A percentile compares a stretch with the other conserved stretches of the same genome.
phyloP scores from a whole-genome alignment of 2,329 filamentous ascomycete species.

The Fusarium secorum region DNA sequence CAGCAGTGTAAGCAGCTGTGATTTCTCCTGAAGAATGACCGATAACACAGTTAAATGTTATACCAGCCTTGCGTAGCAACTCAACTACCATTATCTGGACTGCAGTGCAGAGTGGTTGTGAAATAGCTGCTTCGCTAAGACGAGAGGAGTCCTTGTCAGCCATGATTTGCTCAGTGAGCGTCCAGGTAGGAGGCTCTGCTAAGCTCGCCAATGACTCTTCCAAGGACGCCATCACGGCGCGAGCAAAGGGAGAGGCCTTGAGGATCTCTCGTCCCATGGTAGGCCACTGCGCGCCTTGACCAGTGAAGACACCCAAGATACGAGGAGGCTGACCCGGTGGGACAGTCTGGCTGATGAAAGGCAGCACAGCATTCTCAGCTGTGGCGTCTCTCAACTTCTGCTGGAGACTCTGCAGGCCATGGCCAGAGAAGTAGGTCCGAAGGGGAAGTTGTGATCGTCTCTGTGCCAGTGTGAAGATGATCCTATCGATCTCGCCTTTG shows the following conservation, averaged over 20 bases:
- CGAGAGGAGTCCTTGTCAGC: neutral
- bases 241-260: neutral
- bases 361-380: neutral
- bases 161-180: neutral
- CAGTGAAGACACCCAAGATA: slow-evolving; percentile 45
- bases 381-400: neutral
- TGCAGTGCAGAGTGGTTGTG: slow-evolving; percentile 46
- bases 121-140: slow-evolving; percentile 38
- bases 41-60: slow-evolving; percentile 49
- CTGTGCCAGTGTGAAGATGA: neutral
- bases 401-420: neutral
- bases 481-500: neutral
- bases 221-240: slow-evolving; percentile 2
- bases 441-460: neutral
- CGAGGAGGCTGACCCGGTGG: neutral
- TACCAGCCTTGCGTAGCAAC: slow-evolving; percentile 40
- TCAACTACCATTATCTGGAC: slow-evolving; percentile 43
- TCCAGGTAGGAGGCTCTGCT: slow-evolving; percentile 40
- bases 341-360: neutral
- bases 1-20: slow-evolving; percentile 58
- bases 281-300: slow-evolving; percentile 48
- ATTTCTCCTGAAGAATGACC: slow-evolving; percentile 62
- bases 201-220: slow-evolving; percentile 30
- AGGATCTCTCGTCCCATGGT: slow-evolving; percentile 45
- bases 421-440: neutral